Evolutionary conservation across 176 grass and related monocot species (phyloP).

Genomic region (Elymus sibiricus): DNA sequence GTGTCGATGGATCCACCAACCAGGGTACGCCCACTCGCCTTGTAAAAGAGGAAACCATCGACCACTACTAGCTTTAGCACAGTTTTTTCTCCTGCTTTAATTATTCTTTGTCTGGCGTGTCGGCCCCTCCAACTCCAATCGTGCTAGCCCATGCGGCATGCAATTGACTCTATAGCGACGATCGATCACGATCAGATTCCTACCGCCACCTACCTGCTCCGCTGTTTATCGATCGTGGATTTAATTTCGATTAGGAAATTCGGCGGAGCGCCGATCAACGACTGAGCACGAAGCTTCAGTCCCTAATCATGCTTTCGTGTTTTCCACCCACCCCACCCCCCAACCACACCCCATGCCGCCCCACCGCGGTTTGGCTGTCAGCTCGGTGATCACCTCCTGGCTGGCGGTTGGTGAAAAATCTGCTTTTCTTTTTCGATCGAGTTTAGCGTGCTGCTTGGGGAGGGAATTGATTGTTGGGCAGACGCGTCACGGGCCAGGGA

Average conservation of each 20-base stretch:
- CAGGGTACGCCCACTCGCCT: neutral
- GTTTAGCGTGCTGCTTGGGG: no score
- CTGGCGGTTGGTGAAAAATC: neutral
- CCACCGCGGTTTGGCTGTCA: neutral
- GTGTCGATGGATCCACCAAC: conserved; percentile 3
- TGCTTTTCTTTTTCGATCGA: neutral
- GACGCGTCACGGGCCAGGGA: no score
- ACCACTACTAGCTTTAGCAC: neutral
- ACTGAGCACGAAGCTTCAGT: no score
- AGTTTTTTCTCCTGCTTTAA: neutral
- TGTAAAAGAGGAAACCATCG: neutral
- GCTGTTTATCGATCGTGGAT: neutral
- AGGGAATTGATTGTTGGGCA: no score
- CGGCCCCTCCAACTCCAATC: neutral
- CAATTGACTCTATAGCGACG: neutral
- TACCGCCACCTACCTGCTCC: neutral
- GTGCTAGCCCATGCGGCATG: neutral
- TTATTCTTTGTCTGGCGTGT: neutral
- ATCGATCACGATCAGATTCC: neutral
- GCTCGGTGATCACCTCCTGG: no score
- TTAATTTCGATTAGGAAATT: neutral
- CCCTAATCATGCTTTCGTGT: no score
- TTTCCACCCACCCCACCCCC: no score
- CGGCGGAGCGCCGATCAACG: no score
- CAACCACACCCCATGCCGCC: no score